Evolutionary conservation across 177 flowering plant genomes (phyloP).

Genomic region (Vitis hybrid): DNA sequence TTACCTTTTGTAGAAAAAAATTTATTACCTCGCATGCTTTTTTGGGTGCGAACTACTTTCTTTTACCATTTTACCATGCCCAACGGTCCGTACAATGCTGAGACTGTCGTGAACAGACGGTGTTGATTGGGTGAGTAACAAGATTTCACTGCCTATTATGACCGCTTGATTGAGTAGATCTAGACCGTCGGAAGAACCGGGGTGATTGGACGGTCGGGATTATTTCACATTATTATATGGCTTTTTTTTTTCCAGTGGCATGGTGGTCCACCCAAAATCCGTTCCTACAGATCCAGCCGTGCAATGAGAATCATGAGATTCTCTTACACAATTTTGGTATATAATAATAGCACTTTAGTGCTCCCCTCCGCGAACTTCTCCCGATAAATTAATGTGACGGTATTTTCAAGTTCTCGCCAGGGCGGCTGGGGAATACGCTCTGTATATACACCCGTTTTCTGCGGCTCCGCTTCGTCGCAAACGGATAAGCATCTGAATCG

Average conservation of each 20-base stretch:
- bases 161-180: neutral
- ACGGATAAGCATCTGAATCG: slow-evolving; percentile 35
- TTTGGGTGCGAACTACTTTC: neutral
- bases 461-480: slow-evolving; percentile 40
- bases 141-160: too few species aligned
- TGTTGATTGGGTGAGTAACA: slow-evolving; percentile 15
- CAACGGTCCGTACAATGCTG: slow-evolving; percentile 18
- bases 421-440: slow-evolving; percentile 7
- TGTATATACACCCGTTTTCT: slow-evolving; percentile 33
- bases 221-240: slow-evolving; percentile 19
- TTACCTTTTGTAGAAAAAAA: slow-evolving; percentile 7
- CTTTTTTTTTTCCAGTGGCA: neutral
- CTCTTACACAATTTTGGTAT: slow-evolving; percentile 25
- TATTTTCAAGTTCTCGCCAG: slow-evolving; percentile 8
- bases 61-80: neutral
- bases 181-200: neutral
- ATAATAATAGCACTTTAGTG: slow-evolving; percentile 11
- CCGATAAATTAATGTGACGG: neutral
- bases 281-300: slow-evolving; percentile 46
- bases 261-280: slow-evolving; percentile 27
- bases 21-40: neutral
- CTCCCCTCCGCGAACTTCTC: neutral
- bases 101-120: slow-evolving; percentile 17
- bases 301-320: slow-evolving; percentile 46
- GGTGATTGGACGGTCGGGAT: slow-evolving; percentile 36